Evolutionary conservation across 176 grass and related monocot species (phyloP), one percentile per base, ranked within the genome.

Genomic region (Tillandsia fasciculata): DNA sequence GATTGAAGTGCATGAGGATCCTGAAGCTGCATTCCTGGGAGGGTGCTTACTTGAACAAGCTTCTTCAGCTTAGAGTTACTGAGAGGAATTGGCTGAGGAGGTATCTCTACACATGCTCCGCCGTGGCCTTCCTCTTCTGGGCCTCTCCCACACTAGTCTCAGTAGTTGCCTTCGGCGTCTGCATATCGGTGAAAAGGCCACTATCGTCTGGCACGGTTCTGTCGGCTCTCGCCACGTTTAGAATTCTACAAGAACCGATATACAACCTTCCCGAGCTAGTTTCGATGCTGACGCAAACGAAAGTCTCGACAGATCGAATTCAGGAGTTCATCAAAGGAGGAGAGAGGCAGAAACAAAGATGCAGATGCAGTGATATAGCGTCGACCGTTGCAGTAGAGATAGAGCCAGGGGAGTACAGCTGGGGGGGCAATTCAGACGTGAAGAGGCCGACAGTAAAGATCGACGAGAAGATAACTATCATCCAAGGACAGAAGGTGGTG

Each of bases 11-110:
- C 67, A 96, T 96, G 82, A 91, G 85, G 78, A 91, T 96, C 29
- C 86, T 96, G 72, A 96, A 96, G 71, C 75, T 96, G 75, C 87
- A 96, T 81, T 76, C 91, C 66, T 96, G 91, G 91, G 91, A 96
- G 54, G 82, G 52, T 69, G 75, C 74, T 51, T 96, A 91, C 76
- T 77, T 91, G 67, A 69, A 96, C 24, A 91, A 83, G 58, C 74
- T 96, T 9, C 75, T 91, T 11, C 76, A 88, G 53, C 72, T 86
- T 24, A 96, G 91, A 84, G 87, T 82, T 29, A 50, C 66, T 26
- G 91, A 96, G 64, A 91, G 72, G 75, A 72, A 48, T 9, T 83
- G 81, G 80, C 52, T 96, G 15, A 88, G 66, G 83, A 86, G 53
- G 53, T 96, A 96, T 72, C 82, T 96, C 24, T 91, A 96, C 42